Percentiles rank a stretch among this genome's conserved stretches.
Evolutionary conservation across 345 rosid genomes (phyloP).

Genomic region (Citrus unshiu): DNA sequence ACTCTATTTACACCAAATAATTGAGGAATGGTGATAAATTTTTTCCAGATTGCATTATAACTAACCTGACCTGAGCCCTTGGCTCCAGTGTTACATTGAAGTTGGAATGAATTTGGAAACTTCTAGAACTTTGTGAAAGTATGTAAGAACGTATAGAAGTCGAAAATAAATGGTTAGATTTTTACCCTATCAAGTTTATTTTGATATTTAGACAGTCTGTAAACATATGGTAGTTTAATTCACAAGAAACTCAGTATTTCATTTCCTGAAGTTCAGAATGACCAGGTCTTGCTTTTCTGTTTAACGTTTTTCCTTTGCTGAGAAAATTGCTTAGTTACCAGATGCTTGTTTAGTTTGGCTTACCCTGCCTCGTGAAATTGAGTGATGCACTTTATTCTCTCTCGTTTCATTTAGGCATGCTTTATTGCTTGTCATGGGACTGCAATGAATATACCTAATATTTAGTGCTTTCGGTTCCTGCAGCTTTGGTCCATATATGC

Average conservation of each 20-base stretch:
- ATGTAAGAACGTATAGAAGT: background rate
- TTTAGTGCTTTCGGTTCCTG: conserved; percentile 11
- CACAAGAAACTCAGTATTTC: background rate
- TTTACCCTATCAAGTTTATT: background rate
- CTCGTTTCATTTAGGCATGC: conserved; percentile 4
- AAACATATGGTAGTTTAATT: background rate
- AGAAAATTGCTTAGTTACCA: background rate
- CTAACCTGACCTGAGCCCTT: background rate
- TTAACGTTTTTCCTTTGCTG: background rate
- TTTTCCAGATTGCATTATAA: conserved; percentile 5
- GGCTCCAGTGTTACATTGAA: background rate
- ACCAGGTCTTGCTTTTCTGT: background rate
- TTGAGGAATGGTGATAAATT: background rate
- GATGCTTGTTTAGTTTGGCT: background rate
- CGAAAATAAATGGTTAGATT: background rate
- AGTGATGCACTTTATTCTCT: background rate
- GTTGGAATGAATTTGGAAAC: background rate
- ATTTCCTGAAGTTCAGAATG: background rate
- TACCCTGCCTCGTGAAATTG: background rate
- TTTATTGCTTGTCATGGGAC: background rate
- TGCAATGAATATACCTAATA: background rate
- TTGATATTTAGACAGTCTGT: background rate
- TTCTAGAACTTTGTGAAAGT: background rate
- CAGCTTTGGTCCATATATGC: conserved; percentile 98
- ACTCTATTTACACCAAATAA: background rate